Percentiles rank a stretch among this genome's conserved stretches.
These are phyloP conservation scores for Lactarius deliciosus DNA, from an alignment of 768 basidiomycete genomes.

Conservation along the genomic window DNA sequence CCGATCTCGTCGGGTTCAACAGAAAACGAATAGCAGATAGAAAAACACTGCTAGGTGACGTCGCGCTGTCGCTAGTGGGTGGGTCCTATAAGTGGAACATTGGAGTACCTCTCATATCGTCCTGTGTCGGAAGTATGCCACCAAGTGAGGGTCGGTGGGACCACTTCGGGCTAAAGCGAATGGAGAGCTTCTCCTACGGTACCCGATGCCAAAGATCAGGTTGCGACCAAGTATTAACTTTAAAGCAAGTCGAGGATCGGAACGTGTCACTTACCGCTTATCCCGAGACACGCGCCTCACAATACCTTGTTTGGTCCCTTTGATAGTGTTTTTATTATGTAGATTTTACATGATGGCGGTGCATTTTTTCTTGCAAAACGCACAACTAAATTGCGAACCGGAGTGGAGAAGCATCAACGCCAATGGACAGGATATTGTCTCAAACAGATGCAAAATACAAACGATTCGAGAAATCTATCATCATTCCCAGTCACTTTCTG, in stretches of 20 bases:
- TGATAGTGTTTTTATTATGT: neutral
- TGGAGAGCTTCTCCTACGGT: neutral
- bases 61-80: neutral
- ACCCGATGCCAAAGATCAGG: neutral
- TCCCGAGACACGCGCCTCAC: neutral
- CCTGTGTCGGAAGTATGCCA: neutral
- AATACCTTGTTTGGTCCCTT: neutral
- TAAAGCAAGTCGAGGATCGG: neutral
- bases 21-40: neutral
- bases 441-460: slow-evolving; percentile 10
- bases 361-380: neutral
- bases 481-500: slow-evolving; percentile 36
- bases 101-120: neutral
- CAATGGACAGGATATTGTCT: slow-evolving; percentile 1
- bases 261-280: neutral
- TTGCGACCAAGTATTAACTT: neutral
- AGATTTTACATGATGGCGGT: neutral
- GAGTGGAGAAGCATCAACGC: neutral
- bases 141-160: neutral
- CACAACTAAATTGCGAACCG: too few relatives aligned
- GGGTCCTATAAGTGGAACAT: neutral
- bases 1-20: neutral
- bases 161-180: neutral
- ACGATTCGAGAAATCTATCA: neutral
- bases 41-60: neutral